Base-by-base conservation (phyloP, 116 monocot genomes). In the Zostera marina region DNA sequence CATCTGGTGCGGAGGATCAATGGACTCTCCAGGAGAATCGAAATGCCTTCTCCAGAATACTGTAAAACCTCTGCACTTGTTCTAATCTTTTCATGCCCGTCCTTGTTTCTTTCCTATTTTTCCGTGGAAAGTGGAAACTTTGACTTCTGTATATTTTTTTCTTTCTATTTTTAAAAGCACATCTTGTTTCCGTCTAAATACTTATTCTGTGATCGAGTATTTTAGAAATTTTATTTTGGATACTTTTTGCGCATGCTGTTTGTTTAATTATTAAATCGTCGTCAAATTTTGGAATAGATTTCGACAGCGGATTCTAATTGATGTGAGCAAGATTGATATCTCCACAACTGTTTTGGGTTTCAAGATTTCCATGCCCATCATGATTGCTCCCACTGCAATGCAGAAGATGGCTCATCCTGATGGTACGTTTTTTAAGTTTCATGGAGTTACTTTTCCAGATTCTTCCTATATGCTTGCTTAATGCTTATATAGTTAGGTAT, bases 11-110 rank as follows among this genome's bases (percentile, higher is more conserved):
- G 0, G 94, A 94, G 73, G 94, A 94, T 42, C 68, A 94, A 67
- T 94, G 94, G 94, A 85, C 79, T 49, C 82, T 94, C 44, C 64
- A 76, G 39, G 94, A 94, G 74, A 94, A 94, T 73, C 74, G 81
- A 60, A 88, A 88, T 39, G 94, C 94, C 41, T 94, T 94, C 71
- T 79, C 88, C 1, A 77, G 85, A 66, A 94, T 94, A 52, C 74
- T 94, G 88, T 88, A 74, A 71, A 82, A 23, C 9, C 48, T 22
- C 10, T 25, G 2, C 11, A 9, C 16, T 4, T 10, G 22, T 13
- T 59, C 22, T n/a, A 16, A 11, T 59, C 59, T 59, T 3, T 47
- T 23, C 8, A 25, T 61, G 6, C 20, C 14, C 25, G 11, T 54
- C 13, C 14, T 11, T 53, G n/a, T 48, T 48, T n/a, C 19, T 48